Evolutionary conservation across 768 basidiomycete genomes (phyloP), one percentile per base, ranked within the genome.

Genomic region (Calvatia gigantea): DNA sequence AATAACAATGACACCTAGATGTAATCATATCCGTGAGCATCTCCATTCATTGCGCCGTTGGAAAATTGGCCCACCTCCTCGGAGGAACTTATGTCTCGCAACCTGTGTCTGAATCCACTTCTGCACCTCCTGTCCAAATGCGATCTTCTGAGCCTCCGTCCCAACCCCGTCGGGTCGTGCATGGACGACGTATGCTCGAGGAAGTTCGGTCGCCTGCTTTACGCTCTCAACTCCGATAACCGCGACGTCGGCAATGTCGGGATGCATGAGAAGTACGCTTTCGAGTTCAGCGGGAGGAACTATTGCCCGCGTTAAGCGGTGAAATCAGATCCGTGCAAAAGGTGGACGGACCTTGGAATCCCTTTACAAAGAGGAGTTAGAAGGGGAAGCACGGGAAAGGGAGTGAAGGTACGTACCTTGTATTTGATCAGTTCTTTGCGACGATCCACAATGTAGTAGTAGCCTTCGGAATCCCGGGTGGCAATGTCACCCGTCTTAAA

Each of bases 241-340:
- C 8, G 85, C 92, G 1, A 78, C 80, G 62, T 97, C 94, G 2
- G 83, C 85, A 15, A 96, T 75, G 0, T 86, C 81, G 1, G 87
- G 85, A 62, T 94, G 88, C 4, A 81, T 81, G 14, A 94, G 70
- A 0, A 94, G 77, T 0, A 91, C 72, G 27, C 82, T 80, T 63
- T 95, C 93, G 3, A 95, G 78, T 61, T 94, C 92, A 1, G 93
- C 92, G 0, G 92, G 92, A 6, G 93, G 84, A 15, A 94, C 92
- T 90, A 61, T 37, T 41, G 41, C 25, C 25, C 23, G 5, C 9
- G 57, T 48, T 33, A 19, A 23, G 17, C n/a, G 25, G 15, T 41
- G 51, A 12, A 28, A 15, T 23, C 21, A 11, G 23, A 43, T 6
- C 15, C 8, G 28, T 17, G 31, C 19, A 9, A 15, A 23, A n/a